phyloP scores from a whole-genome alignment of 768 basidiomycete genomes.

The Mycena epipterygia region DNA sequence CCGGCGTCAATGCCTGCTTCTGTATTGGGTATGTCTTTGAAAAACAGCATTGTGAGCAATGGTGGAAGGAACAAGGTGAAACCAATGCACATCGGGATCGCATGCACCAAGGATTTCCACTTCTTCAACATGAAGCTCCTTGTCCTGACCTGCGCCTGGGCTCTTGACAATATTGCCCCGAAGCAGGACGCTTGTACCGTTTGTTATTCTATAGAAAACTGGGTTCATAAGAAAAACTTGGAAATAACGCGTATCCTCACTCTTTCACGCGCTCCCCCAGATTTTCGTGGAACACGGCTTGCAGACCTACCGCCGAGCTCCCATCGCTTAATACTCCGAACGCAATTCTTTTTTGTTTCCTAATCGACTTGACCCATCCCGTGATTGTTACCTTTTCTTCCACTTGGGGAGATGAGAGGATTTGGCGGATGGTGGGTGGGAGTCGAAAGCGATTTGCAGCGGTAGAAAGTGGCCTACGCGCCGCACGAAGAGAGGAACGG shows the following conservation, averaged over 20 bases:
- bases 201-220: slow-evolving; percentile 51
- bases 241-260: slow-evolving; percentile 37
- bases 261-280: slow-evolving; percentile 48
- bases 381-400: slow-evolving; percentile 60
- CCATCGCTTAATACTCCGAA: slow-evolving; percentile 91
- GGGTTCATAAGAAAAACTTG: not conserved
- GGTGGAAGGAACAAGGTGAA: not conserved
- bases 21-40: slow-evolving; percentile 89
- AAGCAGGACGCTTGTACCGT: slow-evolving; percentile 56
- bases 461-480: slow-evolving; percentile 19
- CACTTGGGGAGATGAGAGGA: slow-evolving; percentile 26
- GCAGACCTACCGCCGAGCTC: slow-evolving; percentile 75
- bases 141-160: slow-evolving; percentile 60
- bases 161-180: slow-evolving; percentile 60
- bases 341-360: slow-evolving; percentile 89
- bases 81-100: slow-evolving; percentile 58
- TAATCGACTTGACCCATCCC: slow-evolving; percentile 90
- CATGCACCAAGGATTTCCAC: slow-evolving; percentile 61
- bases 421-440: slow-evolving; percentile 39
- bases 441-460: slow-evolving; percentile 32
- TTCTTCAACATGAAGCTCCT: slow-evolving; percentile 62
- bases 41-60: not conserved
- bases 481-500: not conserved
- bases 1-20: slow-evolving; percentile 84
- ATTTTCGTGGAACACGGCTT: slow-evolving; percentile 78